Percentiles rank a stretch among this genome's conserved stretches.
Evolutionary conservation across 371 early-diverging fungal genomes (phyloP).

Genomic region (Funneliformis caledonium): DNA sequence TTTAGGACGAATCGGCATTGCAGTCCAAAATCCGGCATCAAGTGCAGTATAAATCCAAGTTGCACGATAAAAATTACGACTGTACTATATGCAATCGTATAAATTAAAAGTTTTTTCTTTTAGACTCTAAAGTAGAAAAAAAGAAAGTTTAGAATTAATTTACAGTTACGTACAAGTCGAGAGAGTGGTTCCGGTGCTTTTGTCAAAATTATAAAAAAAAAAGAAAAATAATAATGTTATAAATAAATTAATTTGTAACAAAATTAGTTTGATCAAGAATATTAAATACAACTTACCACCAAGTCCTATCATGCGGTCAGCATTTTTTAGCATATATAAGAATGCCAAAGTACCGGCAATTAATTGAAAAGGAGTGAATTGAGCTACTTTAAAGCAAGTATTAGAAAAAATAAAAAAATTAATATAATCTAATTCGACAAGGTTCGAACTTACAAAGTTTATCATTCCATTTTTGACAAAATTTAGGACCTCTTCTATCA

Average conservation of each 20-base stretch:
- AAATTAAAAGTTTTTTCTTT: constrained; percentile 24
- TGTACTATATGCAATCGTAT: constrained; percentile 67
- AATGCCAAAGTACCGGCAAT: constrained; percentile 70
- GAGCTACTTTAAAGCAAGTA: constrained; percentile 48
- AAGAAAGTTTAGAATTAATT: constrained; percentile 15
- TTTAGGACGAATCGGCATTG: constrained; percentile 79
- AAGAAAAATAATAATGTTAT: background rate
- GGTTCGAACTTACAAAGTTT: constrained; percentile 41
- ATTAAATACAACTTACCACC: constrained; percentile 19
- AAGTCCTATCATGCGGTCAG: constrained; percentile 35
- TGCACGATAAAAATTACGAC: constrained; percentile 89
- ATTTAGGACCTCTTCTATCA: constrained; percentile 39
- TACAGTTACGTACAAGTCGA: constrained; percentile 52
- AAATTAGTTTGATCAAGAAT: background rate
- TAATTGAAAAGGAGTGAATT: constrained; percentile 79
- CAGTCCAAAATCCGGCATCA: constrained; percentile 96
- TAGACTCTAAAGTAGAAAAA: background rate
- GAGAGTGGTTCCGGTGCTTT: constrained; percentile 75
- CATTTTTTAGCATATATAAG: constrained; percentile 65
- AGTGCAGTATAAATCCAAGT: constrained; percentile 90
- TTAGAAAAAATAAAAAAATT: constrained; percentile 31
- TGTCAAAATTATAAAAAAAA: background rate
- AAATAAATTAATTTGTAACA: constrained; percentile 5
- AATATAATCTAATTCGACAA: constrained; percentile 40
- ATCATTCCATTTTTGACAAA: constrained; percentile 28